Conservation (phyloP, 257 asterid genomes). For the Nicotiana paniculata region DNA sequence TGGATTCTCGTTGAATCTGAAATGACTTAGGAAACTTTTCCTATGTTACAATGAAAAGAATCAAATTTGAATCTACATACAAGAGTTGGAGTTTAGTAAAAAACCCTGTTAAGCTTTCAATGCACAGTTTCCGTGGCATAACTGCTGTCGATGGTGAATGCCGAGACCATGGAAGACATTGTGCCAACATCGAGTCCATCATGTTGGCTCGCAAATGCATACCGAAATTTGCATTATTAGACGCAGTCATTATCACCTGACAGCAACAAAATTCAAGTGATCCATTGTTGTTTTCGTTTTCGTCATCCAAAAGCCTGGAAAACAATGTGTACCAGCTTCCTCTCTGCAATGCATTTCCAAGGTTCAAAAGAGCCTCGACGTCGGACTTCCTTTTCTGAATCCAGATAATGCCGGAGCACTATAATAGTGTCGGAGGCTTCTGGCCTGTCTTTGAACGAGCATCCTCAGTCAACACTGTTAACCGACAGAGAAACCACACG, state of each 20-base stretch:
- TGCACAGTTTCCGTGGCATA: not conserved
- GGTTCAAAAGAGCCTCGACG: slow-evolving; percentile 26
- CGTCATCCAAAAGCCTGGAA: not conserved
- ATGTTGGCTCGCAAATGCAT: not conserved
- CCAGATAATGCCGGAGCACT: slow-evolving; percentile 18
- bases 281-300: too few relatives aligned
- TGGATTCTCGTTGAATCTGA: not conserved
- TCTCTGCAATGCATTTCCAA: slow-evolving; percentile 19
- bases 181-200: not conserved
- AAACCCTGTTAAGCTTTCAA: not conserved
- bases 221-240: too few relatives aligned
- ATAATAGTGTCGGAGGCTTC: slow-evolving; percentile 18
- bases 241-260: not conserved
- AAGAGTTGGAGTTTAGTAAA: not conserved
- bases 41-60: not conserved
- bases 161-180: not conserved
- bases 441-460: not conserved
- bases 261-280: not conserved
- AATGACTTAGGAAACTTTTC: not conserved
- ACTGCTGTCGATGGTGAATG: not conserved
- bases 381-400: slow-evolving; percentile 12
- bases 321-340: not conserved
- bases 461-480: not conserved
- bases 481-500: slow-evolving; percentile 5
- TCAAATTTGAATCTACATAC: not conserved